These are phyloP conservation scores for Aspergillus biplanus DNA, from an alignment of 495 filamentous ascomycete genomes.

Conservation along the genomic window DNA sequence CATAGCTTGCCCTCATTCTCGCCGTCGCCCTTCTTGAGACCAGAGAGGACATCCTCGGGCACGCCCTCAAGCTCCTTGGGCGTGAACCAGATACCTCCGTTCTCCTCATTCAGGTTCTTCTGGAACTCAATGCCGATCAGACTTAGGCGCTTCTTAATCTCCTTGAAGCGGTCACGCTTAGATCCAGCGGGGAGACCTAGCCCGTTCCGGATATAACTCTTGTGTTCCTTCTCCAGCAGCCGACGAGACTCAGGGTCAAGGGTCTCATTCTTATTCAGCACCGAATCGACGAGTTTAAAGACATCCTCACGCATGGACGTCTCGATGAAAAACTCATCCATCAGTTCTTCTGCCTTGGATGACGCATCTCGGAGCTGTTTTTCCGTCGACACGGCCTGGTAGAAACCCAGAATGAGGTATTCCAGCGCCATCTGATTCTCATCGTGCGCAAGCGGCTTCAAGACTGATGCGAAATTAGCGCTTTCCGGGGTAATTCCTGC, in stretches of 20 bases:
- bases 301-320: slow-evolving; percentile 70
- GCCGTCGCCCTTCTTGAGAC: slow-evolving; percentile 70
- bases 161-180: slow-evolving; percentile 68
- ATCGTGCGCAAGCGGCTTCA: slow-evolving; percentile 67
- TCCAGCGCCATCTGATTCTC: slow-evolving; percentile 66
- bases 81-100: slow-evolving; percentile 68
- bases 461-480: slow-evolving; percentile 67
- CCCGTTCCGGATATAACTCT: slow-evolving; percentile 66
- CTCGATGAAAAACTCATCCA: slow-evolving; percentile 71
- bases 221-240: slow-evolving; percentile 70
- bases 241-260: slow-evolving; percentile 66
- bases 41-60: slow-evolving; percentile 63
- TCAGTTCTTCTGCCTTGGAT: slow-evolving; percentile 67
- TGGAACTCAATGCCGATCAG: slow-evolving; percentile 68
- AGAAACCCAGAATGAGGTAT: slow-evolving; percentile 70
- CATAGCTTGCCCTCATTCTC: slow-evolving; percentile 68
- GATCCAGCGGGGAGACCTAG: slow-evolving; percentile 63
- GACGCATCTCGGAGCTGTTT: slow-evolving; percentile 71
- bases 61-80: slow-evolving; percentile 64
- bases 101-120: slow-evolving; percentile 72
- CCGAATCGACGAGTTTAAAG: slow-evolving; percentile 65
- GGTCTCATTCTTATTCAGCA: slow-evolving; percentile 58
- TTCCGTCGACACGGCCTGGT: slow-evolving; percentile 76
- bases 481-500: slow-evolving; percentile 63
- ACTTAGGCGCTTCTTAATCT: slow-evolving; percentile 71